Base-by-base conservation (phyloP, 768 basidiomycete genomes). In the Lanmaoa pseudosensibilis region DNA sequence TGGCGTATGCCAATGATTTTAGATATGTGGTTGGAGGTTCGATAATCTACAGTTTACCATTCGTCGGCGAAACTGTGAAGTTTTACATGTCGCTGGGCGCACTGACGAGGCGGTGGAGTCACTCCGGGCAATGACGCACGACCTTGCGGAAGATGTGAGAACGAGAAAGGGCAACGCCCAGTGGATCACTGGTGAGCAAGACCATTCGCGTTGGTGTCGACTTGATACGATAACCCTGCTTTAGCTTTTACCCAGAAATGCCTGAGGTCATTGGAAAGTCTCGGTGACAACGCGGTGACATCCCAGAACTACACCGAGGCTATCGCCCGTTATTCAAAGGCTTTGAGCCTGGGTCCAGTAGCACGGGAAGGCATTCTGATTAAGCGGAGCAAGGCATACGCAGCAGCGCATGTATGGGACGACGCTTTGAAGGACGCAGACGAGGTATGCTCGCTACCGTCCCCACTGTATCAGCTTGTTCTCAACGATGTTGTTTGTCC, bases 11-110 rank as follows among this genome's bases (percentile, higher is more conserved):
- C 52, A 27, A 58, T 33, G 25, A 13, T 21, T 36, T 25, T 16
- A 59, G 58, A 47, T 59, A 43, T 59, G 56, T 7, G 58, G 58
- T 1, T 59, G 58, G 56, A 58, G 36, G 30, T 58, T 59, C 16
- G 58, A 58, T 23, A 44, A 58, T n/a, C 18, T 59, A 13, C 13
- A 18, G 18, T 58, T 58, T 38, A 37, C 21, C 11, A 43, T 40
- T 25, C 25, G 30, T 19, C 50, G 36, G 30, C 39, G 44, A 37
- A 36, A 27, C 18, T 59, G 58, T 21, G 58, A 59, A 27, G n/a
- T 11, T 11, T 50, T 58, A 13, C n/a, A 36, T 46, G 15, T n/a
- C 12, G 19, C 32, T 33, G 49, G 39, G n/a, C 44, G 38, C 12
- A 30, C 5, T 5, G 12, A 47, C 3, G 56, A 59, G 13, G 56